A percentile compares a stretch with the other conserved stretches of the same genome.
Evolutionary conservation across 2,329 filamentous ascomycete species (phyloP).

Genomic region (Monilinia fructicola): DNA sequence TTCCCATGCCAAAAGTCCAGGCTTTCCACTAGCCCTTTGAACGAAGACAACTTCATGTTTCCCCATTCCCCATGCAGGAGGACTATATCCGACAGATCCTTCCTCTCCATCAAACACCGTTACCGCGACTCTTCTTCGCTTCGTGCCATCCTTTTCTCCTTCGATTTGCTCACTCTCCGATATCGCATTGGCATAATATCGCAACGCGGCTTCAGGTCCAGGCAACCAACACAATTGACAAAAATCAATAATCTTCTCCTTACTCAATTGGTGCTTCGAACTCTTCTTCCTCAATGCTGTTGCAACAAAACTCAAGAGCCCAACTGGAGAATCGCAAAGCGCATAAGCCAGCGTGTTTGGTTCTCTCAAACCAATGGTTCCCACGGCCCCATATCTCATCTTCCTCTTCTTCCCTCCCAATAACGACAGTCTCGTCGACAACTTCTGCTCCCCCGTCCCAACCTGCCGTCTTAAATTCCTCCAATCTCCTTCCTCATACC

Average conservation of each 20-base stretch:
- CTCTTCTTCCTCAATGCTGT: constrained; percentile 47
- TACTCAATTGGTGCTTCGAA: constrained; percentile 46
- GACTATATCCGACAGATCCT: constrained; percentile 28
- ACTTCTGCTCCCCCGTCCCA: neutral
- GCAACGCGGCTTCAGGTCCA: constrained; percentile 59
- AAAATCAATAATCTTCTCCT: constrained; percentile 58
- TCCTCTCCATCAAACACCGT: constrained; percentile 34
- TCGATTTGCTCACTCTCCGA: constrained; percentile 28
- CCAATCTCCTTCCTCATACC: constrained; percentile 56
- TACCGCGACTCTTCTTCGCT: constrained; percentile 28
- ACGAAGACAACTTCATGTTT: constrained; percentile 34
- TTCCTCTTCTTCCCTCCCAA: constrained; percentile 15
- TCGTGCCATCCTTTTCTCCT: constrained; percentile 17
- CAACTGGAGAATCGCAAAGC: constrained; percentile 61
- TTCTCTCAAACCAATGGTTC: constrained; percentile 32
- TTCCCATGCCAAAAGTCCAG: constrained; percentile 33
- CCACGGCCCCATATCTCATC: constrained; percentile 25
- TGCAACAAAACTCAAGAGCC: constrained; percentile 56
- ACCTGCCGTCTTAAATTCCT: constrained; percentile 40
- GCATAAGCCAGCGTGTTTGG: constrained; percentile 54
- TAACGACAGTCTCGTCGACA: constrained; percentile 22
- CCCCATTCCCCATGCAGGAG: constrained; percentile 34
- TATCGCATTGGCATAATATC: constrained; percentile 50
- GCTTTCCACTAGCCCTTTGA: constrained; percentile 31
- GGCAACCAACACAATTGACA: constrained; percentile 65